phyloP scores from a whole-genome alignment of 495 filamentous ascomycete species.

The Trypethelium eluteriae region DNA sequence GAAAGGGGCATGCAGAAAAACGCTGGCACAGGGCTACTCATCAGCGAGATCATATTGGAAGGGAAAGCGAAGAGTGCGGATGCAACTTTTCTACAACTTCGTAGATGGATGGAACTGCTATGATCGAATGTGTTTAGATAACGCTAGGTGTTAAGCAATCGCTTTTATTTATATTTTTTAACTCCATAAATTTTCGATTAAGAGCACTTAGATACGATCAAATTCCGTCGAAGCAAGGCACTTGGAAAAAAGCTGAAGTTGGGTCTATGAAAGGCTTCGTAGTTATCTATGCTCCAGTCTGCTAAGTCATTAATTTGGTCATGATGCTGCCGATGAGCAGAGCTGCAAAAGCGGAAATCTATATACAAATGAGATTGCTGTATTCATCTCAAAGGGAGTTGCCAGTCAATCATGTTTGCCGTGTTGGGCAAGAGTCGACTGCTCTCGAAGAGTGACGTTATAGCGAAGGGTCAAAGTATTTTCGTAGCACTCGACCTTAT shows the following conservation, averaged over 20 bases:
- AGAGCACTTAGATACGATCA: neutral
- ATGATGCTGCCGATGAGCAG: neutral
- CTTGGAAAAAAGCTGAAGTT: neutral
- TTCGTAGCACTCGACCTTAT: neutral
- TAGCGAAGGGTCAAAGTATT: neutral
- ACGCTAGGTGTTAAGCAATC: too few species aligned
- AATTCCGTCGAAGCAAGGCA: neutral
- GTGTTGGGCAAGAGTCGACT: neutral
- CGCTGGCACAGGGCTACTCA: neutral
- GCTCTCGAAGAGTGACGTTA: neutral
- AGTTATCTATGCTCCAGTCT: neutral
- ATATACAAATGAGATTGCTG: neutral
- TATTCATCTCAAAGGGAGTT: neutral
- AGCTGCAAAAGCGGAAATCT: neutral
- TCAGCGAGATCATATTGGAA: neutral
- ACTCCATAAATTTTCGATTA: too few species aligned
- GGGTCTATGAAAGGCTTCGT: neutral
- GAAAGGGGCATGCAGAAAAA: neutral
- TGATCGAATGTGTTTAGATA: neutral
- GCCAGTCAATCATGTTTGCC: neutral
- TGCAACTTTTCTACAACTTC: neutral
- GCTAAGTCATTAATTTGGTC: neutral
- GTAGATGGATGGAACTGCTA: neutral
- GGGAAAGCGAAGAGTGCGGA: neutral
- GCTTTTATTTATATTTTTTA: too few species aligned